Conservation (phyloP, 2,329 filamentous ascomycete species). For the Botrytis cinerea region DNA sequence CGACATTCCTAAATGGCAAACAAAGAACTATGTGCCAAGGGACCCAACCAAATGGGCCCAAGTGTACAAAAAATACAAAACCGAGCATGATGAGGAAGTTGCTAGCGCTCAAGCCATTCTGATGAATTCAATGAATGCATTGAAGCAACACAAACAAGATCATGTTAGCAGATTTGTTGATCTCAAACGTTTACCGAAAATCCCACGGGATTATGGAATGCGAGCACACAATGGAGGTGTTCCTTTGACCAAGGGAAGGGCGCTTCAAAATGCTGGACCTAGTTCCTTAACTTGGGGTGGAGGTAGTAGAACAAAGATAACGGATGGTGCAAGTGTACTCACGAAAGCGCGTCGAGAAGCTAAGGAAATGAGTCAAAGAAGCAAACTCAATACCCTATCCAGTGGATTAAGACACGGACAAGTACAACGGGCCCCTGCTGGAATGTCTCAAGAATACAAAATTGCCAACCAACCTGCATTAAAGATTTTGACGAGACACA, state of each 20-base stretch:
- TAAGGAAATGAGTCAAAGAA: slow-evolving; percentile 53
- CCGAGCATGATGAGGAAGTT: slow-evolving; percentile 58
- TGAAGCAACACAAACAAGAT: slow-evolving; percentile 58
- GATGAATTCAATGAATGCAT: slow-evolving; percentile 54
- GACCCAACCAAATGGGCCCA: slow-evolving; percentile 74
- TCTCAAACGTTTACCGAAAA: slow-evolving; percentile 49
- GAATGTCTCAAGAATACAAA: slow-evolving; percentile 56
- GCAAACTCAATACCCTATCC: slow-evolving; percentile 48
- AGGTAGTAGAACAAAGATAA: slow-evolving; percentile 55
- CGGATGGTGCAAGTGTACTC: slow-evolving; percentile 55
- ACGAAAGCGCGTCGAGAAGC: slow-evolving; percentile 59
- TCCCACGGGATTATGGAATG: slow-evolving; percentile 45
- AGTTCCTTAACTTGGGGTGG: slow-evolving; percentile 48
- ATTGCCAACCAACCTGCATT: slow-evolving; percentile 45
- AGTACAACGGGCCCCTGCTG: slow-evolving; percentile 52
- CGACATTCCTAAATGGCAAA: slow-evolving; percentile 67
- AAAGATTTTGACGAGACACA: slow-evolving; percentile 42
- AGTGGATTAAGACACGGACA: slow-evolving; percentile 41
- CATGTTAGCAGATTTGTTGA: slow-evolving; percentile 61
- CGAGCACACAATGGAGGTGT: slow-evolving; percentile 41
- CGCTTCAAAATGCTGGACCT: slow-evolving; percentile 38
- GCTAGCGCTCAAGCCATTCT: slow-evolving; percentile 59
- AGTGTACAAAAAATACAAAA: slow-evolving; percentile 70
- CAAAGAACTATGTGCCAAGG: slow-evolving; percentile 63
- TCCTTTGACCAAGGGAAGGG: slow-evolving; percentile 34